These are phyloP conservation scores for Plasmodium falciparum DNA, from an alignment of 169 alveolate genomes.

Conservation along the genomic window DNA sequence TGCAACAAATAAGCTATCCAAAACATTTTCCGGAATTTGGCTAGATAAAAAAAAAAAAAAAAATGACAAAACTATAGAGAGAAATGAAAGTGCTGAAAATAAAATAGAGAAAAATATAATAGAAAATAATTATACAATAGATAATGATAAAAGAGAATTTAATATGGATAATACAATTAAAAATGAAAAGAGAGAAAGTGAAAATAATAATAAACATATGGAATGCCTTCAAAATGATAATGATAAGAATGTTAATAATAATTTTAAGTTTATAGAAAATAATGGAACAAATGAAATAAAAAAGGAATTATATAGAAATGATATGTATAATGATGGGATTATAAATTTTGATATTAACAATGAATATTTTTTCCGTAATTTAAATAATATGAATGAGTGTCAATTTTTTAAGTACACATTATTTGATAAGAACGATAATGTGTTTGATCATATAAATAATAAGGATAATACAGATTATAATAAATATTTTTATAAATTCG, in stretches of 20 bases:
- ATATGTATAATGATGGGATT: background rate
- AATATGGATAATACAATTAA: background rate
- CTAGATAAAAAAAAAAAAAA: background rate
- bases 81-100: background rate
- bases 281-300: background rate
- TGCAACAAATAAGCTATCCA: background rate
- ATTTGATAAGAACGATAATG: background rate
- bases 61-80: background rate
- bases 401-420: background rate
- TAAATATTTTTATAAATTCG: background rate
- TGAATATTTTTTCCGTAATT: conserved; percentile 9
- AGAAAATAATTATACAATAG: too few relatives aligned
- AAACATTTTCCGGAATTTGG: background rate
- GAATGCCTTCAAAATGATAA: background rate
- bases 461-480: background rate
- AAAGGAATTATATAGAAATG: background rate
- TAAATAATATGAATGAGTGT: background rate
- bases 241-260: background rate
- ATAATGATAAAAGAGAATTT: background rate
- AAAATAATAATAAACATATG: background rate
- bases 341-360: background rate
- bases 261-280: background rate
- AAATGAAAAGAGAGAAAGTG: background rate
- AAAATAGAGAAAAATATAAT: too few relatives aligned
- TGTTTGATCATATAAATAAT: background rate